Evolutionary conservation across 345 rosid species (phyloP), one percentile per base, ranked within the genome.

Genomic region (Geranium brycei): DNA sequence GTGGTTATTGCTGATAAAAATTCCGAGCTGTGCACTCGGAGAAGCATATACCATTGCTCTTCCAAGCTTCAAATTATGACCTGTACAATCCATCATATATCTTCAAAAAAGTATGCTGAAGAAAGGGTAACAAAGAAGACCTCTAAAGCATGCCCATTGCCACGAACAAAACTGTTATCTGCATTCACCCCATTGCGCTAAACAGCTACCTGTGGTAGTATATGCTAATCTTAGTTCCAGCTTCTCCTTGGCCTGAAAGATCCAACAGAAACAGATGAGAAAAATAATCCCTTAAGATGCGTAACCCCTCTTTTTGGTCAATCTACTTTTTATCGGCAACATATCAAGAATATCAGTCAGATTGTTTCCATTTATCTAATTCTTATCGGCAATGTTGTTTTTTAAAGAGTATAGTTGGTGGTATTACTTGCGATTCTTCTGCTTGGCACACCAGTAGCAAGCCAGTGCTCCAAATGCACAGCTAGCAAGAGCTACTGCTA

Each of bases 401-500:
- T 87, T 93, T 80, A 80, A 78, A 82, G 90, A 81, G 79, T 88
- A 86, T 62, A 81, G 91, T 65, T 89, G 89, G 76, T 85, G 87
- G 81, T 77, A 76, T 81, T 87, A 87, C 97, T 91, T 93, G 76
- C 91, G 85, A 75, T 80, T 93, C 86, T 93, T 93, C 87, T 90
- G 97, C 69, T 74, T 95, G 6, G 88, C 82, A 18, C 97, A 88
- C 97, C 99, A 93, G 86, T 87, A 93, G 77, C 96, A 93, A 3
- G 99, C 91, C 0, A 93, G 92, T 0, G 91, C 99, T 67, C 99
- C 97, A 35, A 93, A 90, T 32, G 91, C 97, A 72, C 97, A 88
- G 84, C 99, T 93, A 55, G 96, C 96, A 40, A 93, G 77, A 31
- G 97, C 97, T 68, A 93, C 87, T 6, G 99, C 99, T 79, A 93